phyloP scores from a whole-genome alignment of 2,329 filamentous ascomycete genomes.

The Didymosphaeria variabile region DNA sequence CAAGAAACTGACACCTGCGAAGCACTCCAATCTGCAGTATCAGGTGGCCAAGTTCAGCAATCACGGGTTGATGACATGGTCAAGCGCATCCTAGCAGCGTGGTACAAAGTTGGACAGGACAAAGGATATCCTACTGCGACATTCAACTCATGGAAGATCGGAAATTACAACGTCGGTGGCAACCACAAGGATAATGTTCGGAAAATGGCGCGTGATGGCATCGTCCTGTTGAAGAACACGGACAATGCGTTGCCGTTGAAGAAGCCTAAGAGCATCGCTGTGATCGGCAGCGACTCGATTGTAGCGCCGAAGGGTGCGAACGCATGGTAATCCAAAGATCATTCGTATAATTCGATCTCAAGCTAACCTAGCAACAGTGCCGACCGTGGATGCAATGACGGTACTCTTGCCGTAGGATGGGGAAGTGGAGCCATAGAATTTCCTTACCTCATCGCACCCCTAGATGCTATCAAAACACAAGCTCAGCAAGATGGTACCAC shows the following conservation, averaged over 20 bases:
- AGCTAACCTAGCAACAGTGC: slow-evolving; percentile 16
- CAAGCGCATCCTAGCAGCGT: slow-evolving; percentile 56
- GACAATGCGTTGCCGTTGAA: slow-evolving; percentile 76
- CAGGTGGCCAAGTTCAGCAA: slow-evolving; percentile 55
- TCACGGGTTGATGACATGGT: slow-evolving; percentile 55
- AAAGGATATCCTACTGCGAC: slow-evolving; percentile 53
- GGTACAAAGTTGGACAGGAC: slow-evolving; percentile 61
- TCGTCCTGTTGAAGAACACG: slow-evolving; percentile 68
- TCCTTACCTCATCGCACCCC: slow-evolving; percentile 56
- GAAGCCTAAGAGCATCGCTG: slow-evolving; percentile 67
- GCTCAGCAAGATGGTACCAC: slow-evolving; percentile 50
- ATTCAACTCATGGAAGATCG: slow-evolving; percentile 58
- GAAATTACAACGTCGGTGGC: slow-evolving; percentile 49
- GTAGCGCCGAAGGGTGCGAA: slow-evolving; percentile 80
- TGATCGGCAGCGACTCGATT: slow-evolving; percentile 82
- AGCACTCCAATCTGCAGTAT: slow-evolving; percentile 61
- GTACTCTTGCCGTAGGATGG: slow-evolving; percentile 74
- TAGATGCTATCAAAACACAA: slow-evolving; percentile 53
- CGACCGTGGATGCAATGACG: slow-evolving; percentile 71
- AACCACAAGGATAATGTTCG: slow-evolving; percentile 52
- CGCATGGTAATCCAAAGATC: slow-evolving; percentile 62
- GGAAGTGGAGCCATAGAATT: slow-evolving; percentile 65
- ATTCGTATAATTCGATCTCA: neutral
- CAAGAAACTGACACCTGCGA: slow-evolving; percentile 18
- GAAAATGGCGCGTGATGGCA: slow-evolving; percentile 58